Evolutionary conservation across 2,329 filamentous ascomycete genomes (phyloP), one percentile per base, ranked within the genome.

Genomic region (Plenodomus tracheiphilus): DNA sequence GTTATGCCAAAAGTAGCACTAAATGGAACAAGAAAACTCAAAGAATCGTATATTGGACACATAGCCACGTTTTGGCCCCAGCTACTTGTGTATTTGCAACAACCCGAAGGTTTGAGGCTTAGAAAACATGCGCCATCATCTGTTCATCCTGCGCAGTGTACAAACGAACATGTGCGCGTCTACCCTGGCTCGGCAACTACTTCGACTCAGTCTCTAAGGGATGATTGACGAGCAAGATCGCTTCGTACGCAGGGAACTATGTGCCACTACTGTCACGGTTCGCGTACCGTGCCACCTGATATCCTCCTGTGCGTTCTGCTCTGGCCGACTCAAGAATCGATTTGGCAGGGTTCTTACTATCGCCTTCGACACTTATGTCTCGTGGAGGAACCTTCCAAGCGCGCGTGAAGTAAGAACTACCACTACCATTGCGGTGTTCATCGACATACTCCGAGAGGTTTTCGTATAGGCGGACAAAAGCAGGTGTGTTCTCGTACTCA

Each of bases 381-480:
- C 76, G 67, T 45, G 71, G 67, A 15, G 73, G 62, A 13, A 65
- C 51, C 35, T 61, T 68, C 68, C 74, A 78, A 2, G 39, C 41
- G 37, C 64, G 66, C 18, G 63, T 72, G 55, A 74, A 78, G 59
- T 76, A 74, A 38, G 71, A 70, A 49, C 32, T 56, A n/a, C 22
- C 66, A 55, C 47, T 65, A 4, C 54, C 54, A 35, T 49, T 41
- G 13, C 47, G 49, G 15, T 42, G 52, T 39, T 66, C 60, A 18
- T 68, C 75, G 30, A 71, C 59, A 49, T 79, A 79, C 21, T 69
- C 67, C 7, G 65, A 64, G 1, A 79, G 64, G 25, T 69, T 76
- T 53, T 78, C 75, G 41, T 74, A 70, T 10, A 77, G 53, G 2
- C 73, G 69, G 6, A 77, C 66, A 43, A 77, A 71, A 3, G 73